Base-by-base conservation (phyloP, 2,329 filamentous ascomycete species). In the Colletotrichum nymphaeae region DNA sequence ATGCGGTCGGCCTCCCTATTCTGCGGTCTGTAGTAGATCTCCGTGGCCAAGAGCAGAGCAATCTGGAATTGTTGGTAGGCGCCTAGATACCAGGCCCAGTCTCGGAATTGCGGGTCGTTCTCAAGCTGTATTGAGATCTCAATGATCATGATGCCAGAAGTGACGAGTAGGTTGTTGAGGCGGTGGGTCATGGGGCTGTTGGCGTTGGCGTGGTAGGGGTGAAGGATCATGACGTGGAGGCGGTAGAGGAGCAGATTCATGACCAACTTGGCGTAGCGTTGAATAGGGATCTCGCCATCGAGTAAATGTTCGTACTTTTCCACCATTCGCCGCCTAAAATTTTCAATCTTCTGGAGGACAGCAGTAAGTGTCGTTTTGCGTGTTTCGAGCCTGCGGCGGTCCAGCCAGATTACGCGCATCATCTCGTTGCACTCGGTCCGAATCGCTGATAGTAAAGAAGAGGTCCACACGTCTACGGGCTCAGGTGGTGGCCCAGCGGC, bases 401-500 rank as follows among this genome's bases (percentile, higher is more conserved):
- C 93, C n/a, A 88, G 83, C 91, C 92, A 94, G 63, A 94, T 86
- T 67, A 88, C 86, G 16, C 93, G 89, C 81, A 92, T 91, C 87
- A 95, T 92, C 80, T 95, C 93, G 78, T 91, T 91, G 79, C 91
- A 89, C 79, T 95, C 93, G 75, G 94, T 93, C 1, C 93, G 89
- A 76, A 95, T 92, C 9, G 92, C 85, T 2, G 89, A 85, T 37
- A 94, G 86, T 3, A 93, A 92, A 80, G 90, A 90, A 56, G 93
- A 90, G 0, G 93, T 94, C 87, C 92, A 95, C 53, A 84, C 80
- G 22, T 87, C 84, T 16, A 84, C 84, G 59, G 89, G 84, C 72
- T 85, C 84, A 0, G 83, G 83, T 1, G 81, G 84, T 1, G 82
- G 83, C 0, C 79, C 77, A 2, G 84, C 83, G 6, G 81, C 76